Percentiles rank a stretch among this genome's conserved stretches.
phyloP scores from a whole-genome alignment of 768 basidiomycete genomes.

The Chalciporus piperatus region DNA sequence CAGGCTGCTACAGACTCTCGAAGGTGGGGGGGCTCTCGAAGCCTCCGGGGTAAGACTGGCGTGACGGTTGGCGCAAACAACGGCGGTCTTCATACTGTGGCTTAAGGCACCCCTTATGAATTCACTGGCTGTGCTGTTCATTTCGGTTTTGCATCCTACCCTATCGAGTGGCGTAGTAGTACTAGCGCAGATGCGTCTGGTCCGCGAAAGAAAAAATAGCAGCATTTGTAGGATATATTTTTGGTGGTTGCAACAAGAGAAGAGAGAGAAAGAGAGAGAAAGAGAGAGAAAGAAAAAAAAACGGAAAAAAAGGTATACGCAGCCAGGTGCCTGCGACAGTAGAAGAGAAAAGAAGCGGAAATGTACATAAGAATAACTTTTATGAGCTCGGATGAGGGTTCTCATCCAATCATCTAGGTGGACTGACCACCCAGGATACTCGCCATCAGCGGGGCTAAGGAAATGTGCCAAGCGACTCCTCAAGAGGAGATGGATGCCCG shows the following conservation, averaged over 20 bases:
- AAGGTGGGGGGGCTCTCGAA: background rate
- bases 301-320: background rate
- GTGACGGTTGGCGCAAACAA: background rate
- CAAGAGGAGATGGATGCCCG: background rate
- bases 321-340: background rate
- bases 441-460: slow-evolving; percentile 1
- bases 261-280: background rate
- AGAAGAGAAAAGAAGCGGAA: background rate
- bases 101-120: no score
- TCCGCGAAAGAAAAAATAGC: no score
- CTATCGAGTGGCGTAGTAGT: background rate
- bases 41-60: background rate
- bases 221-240: no score
- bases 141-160: no score
- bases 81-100: no score
- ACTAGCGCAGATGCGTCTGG: background rate
- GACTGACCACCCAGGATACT: background rate
- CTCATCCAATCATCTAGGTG: slow-evolving; percentile 1
- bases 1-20: background rate
- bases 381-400: background rate
- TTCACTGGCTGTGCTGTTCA: no score
- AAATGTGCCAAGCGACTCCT: background rate
- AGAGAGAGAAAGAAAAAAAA: background rate
- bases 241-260: no score
- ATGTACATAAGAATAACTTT: background rate